These are phyloP conservation scores for Escallonia herrerae DNA, from an alignment of 129 eudicot genomes.

Conservation along the genomic window DNA sequence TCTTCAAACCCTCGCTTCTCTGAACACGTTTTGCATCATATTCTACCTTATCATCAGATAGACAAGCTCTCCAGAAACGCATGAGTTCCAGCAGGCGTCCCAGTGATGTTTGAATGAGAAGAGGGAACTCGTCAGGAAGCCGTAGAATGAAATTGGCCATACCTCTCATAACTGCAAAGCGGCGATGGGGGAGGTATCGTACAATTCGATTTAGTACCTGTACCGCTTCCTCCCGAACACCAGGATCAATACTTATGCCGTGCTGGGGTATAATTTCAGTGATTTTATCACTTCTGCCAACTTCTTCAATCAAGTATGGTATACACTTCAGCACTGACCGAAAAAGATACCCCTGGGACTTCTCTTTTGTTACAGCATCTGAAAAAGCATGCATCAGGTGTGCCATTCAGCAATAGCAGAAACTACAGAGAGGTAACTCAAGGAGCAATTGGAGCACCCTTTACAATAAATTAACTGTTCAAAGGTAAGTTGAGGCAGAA, in stretches of 20 bases:
- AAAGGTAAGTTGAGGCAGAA: no score
- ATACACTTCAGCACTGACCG: slow-evolving; percentile 94
- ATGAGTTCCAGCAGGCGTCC: slow-evolving; percentile 91
- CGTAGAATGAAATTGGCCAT: slow-evolving; percentile 88
- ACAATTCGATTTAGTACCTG: slow-evolving; percentile 93
- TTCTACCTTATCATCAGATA: slow-evolving; percentile 60
- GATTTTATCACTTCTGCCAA: slow-evolving; percentile 87
- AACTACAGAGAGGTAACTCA: no score
- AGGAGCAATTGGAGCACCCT: background rate
- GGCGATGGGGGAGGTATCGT: slow-evolving; percentile 89
- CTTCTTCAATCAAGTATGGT: slow-evolving; percentile 95
- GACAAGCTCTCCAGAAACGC: slow-evolving; percentile 90
- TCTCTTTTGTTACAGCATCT: slow-evolving; percentile 93
- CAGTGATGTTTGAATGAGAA: slow-evolving; percentile 91
- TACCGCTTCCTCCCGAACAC: slow-evolving; percentile 98
- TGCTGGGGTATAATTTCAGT: slow-evolving; percentile 96
- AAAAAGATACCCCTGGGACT: slow-evolving; percentile 91
- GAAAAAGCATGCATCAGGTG: slow-evolving; percentile 16
- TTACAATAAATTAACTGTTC: no score
- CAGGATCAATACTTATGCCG: slow-evolving; percentile 96
- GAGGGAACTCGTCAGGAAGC: slow-evolving; percentile 94
- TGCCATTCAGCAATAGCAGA: slow-evolving; percentile 1
- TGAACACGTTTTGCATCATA: slow-evolving; percentile 50
- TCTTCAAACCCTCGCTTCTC: slow-evolving; percentile 61
- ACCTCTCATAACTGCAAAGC: slow-evolving; percentile 98